Evolutionary conservation across 2,329 filamentous ascomycete genomes (phyloP).

Genomic region (Onygenales sp.): DNA sequence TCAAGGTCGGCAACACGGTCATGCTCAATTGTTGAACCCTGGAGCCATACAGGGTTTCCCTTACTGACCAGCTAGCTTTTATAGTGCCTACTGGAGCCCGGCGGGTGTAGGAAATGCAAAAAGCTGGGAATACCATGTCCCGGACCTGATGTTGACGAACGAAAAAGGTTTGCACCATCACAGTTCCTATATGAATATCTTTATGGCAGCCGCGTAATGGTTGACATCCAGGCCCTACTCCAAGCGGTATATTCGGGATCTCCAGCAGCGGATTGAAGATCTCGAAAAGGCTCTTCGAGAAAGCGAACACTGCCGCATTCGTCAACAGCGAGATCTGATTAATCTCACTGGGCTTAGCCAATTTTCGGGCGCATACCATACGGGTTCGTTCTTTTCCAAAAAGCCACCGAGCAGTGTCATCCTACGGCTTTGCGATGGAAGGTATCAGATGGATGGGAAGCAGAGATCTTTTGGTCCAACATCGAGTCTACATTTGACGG

Average conservation of each 20-base stretch:
- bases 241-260: slow-evolving; percentile 10
- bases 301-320: background rate
- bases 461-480: slow-evolving; percentile 3
- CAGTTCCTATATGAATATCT: background rate
- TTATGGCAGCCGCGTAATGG: background rate
- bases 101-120: slow-evolving; percentile 8
- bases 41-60: background rate
- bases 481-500: slow-evolving; percentile 5
- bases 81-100: slow-evolving; percentile 5
- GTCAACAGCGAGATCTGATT: background rate
- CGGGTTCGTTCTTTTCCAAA: background rate
- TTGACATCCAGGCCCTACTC: slow-evolving; percentile 7
- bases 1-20: background rate
- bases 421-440: slow-evolving; percentile 3
- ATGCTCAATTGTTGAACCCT: background rate
- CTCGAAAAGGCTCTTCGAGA: slow-evolving; percentile 9
- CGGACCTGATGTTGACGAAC: slow-evolving; percentile 6
- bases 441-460: slow-evolving; percentile 5
- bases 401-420: slow-evolving; percentile 3
- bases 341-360: slow-evolving; percentile 4
- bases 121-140: slow-evolving; percentile 6
- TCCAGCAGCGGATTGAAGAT: slow-evolving; percentile 8
- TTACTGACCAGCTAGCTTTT: background rate
- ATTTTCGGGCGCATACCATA: slow-evolving; percentile 2
- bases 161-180: slow-evolving; percentile 1